These are phyloP conservation scores for Penicillium sp. DNA, from an alignment of 2,329 filamentous ascomycete genomes.

Conservation along the genomic window DNA sequence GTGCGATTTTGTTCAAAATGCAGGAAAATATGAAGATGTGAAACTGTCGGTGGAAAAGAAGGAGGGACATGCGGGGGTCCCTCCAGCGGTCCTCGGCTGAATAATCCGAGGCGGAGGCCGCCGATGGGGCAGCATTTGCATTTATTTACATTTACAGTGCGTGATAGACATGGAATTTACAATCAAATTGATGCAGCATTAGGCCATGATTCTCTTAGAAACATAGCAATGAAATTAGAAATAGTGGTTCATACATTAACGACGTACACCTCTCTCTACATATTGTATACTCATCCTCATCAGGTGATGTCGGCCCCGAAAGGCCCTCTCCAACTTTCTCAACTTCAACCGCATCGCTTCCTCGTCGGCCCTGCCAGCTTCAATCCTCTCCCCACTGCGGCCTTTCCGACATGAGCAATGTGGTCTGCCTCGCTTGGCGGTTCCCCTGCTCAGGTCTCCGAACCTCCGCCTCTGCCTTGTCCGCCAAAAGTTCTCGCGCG, in stretches of 20 bases:
- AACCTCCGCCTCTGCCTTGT: constrained; percentile 28
- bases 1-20: background rate
- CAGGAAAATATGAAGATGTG: too few species aligned
- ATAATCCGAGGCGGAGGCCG: background rate
- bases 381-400: background rate
- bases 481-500: constrained; percentile 25
- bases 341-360: too few species aligned
- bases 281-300: too few species aligned
- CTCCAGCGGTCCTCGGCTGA: background rate
- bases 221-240: too few species aligned
- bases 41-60: background rate
- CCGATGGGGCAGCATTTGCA: background rate
- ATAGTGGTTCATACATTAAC: too few species aligned
- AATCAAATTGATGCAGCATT: too few species aligned
- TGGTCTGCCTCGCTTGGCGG: constrained; percentile 46
- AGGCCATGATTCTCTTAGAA: too few species aligned
- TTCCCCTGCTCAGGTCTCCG: constrained; percentile 43
- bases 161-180: too few species aligned
- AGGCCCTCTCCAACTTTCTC: background rate
- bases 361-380: background rate
- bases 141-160: background rate
- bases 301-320: background rate
- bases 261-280: too few species aligned
- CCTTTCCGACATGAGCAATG: constrained; percentile 44
- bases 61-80: background rate